Percentiles rank a stretch among this genome's conserved stretches.
Conservation (phyloP, 2,329 filamentous ascomycete species). For the Aspergillus novofumigatus region DNA sequence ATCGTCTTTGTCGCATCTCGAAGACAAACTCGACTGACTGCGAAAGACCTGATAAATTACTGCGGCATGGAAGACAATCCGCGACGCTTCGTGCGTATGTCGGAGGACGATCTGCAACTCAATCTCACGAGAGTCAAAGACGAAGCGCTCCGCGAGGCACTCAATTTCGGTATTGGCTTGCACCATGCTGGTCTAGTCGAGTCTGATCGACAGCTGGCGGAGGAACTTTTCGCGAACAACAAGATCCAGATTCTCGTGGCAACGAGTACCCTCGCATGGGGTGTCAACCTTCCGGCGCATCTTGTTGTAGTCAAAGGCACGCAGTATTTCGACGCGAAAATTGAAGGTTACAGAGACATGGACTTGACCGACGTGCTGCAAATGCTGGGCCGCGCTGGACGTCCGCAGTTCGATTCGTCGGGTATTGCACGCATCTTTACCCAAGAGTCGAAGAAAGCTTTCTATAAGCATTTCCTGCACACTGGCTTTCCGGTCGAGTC, state of each 20-base stretch:
- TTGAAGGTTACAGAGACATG: conserved; percentile 98
- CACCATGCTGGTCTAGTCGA: conserved; percentile 97
- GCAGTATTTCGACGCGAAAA: conserved; percentile 97
- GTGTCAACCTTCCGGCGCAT: conserved; percentile 94
- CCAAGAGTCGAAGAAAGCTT: conserved; percentile 95
- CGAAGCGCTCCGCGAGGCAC: conserved; percentile 83
- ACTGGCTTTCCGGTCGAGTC: conserved; percentile 98
- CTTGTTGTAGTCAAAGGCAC: conserved; percentile 97
- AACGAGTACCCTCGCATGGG: conserved; percentile 95
- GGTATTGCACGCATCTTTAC: conserved; percentile 97
- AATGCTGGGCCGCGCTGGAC: conserved; percentile 93
- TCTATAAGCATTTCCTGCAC: conserved; percentile 98
- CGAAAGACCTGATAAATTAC: conserved; percentile 93
- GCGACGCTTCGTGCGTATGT: conserved; percentile 86
- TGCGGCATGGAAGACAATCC: conserved; percentile 99
- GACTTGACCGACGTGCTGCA: conserved; percentile 96
- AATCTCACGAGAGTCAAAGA: conserved; percentile 91
- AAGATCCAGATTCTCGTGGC: conserved; percentile 97
- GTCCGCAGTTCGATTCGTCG: conserved; percentile 92
- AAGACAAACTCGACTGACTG: conserved; percentile 88
- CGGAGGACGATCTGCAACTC: conserved; percentile 84
- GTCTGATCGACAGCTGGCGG: conserved; percentile 82
- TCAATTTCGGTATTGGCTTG: conserved; percentile 93
- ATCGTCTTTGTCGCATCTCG: conserved; percentile 98
- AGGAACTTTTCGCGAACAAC: conserved; percentile 94